Evolutionary conservation across 257 asterid genomes (phyloP), one percentile per base, ranked within the genome.

Genomic region (Leonotis leonurus): DNA sequence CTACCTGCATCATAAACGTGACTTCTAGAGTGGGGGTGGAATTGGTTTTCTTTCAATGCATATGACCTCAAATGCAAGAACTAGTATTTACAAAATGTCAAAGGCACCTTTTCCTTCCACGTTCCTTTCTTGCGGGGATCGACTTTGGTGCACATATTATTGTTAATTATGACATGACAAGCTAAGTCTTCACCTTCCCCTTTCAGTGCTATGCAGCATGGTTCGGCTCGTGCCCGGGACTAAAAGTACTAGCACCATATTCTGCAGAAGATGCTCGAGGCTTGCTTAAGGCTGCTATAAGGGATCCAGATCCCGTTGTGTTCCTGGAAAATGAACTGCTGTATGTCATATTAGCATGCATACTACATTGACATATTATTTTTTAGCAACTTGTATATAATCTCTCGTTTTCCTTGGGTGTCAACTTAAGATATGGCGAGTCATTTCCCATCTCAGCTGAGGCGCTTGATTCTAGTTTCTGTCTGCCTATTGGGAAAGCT

Each of bases 241-340:
- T 90, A 65, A 90, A 90, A 74, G 96, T 90, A 25, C 59, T 90
- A 64, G 78, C 85, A 32, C 97, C 96, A n/a, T 90, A 85, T 70
- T 85, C 95, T 51, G 71, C 96, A 17, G 97, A 90, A 77, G 97
- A 90, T 78, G 95, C 96, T 36, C 95, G 96, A 59, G 97, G 97
- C 26, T 82, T 90, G 53, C 90, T 90, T 30, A 87, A 90, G 82
- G 93, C 96, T 65, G 97, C 97, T 43, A 90, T 90, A 37, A 87
- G 96, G 80, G 97, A 90, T 73, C 96, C 96, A 16, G 97, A 90
- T 57, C 96, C 97, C 17, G 93, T 87, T 54, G 82, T 90, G 18
- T 83, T 90, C 75, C 95, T 87, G 11, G 97, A 90, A 77, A 90
- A 90, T 67, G 97, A 90, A 78, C 61, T 87, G 79, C 70, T 85